phyloP scores from a whole-genome alignment of 306 rosid species.

The Begonia loranthoides region DNA sequence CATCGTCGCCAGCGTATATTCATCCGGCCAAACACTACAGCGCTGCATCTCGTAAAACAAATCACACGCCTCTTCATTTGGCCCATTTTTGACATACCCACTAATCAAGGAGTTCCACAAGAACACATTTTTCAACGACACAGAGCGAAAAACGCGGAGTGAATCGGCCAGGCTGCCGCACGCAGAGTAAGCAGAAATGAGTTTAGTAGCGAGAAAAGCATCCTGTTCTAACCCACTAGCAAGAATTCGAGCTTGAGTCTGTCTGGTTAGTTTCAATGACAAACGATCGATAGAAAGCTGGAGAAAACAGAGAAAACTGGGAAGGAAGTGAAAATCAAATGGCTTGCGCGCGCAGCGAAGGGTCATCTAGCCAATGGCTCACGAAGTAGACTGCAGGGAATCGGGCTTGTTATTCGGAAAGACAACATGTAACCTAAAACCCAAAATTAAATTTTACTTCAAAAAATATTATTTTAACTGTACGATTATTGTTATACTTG shows the following conservation, averaged over 20 bases:
- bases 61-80: constrained; percentile 21
- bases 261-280: constrained; percentile 28
- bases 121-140: constrained; percentile 23
- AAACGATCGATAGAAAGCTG: constrained; percentile 32
- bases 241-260: constrained; percentile 53
- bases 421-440: too few species aligned
- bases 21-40: constrained; percentile 34
- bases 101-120: constrained; percentile 58
- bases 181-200: constrained; percentile 47
- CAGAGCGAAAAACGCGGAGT: constrained; percentile 32
- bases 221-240: constrained; percentile 41
- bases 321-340: constrained; percentile 13
- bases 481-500: too few species aligned
- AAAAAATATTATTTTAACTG: too few species aligned
- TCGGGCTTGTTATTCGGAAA: too few species aligned
- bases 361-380: constrained; percentile 16
- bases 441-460: too few species aligned
- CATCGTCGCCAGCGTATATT: constrained; percentile 48
- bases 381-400: too few species aligned
- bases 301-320: constrained; percentile 22
- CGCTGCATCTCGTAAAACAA: constrained; percentile 40
- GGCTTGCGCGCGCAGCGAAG: constrained; percentile 5
- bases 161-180: constrained; percentile 21
- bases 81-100: constrained; percentile 33
- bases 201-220: constrained; percentile 47